Base-by-base conservation (phyloP, 106 monocot genomes). In the Phalaenopsis equestris region DNA sequence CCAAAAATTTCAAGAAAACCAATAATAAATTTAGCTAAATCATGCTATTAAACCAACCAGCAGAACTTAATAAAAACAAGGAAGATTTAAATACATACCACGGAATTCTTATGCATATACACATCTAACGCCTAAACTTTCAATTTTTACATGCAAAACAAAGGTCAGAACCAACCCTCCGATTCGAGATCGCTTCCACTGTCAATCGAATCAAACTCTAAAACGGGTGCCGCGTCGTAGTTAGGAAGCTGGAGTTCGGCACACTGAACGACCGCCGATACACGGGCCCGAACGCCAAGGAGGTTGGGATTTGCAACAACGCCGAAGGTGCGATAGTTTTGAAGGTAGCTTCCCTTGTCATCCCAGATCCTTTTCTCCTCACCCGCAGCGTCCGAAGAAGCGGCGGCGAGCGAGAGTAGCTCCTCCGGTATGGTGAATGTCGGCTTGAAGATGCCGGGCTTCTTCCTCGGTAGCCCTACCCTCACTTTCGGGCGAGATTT, bases 281-380 rank as follows among this genome's bases (percentile, higher is more conserved):
- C 91, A n/a, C 94, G 87, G 47, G 89, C 85, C 45, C 94, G 90
- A 39, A 86, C 92, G 30, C 98, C 82, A 42, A 94, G 89, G 73
- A 98, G 43, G 76, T 98, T 98, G 7, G 98, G 98, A 80, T 98
- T 98, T 16, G 92, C 67, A 75, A 97, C 90, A 68, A 97, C 89
- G n/a, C 97, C 97, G 80, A 97, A 97, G 56, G 92, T 41, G 17
- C 79, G 77, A 81, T 97, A 97, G 87, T 97, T 97, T 37, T 75
- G 65, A 74, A 97, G 77, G 79, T 94, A 88, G 78, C 88, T 92
- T 12, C 90, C 97, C 79, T 87, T 77, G 15, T 75, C 86, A 81
- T 94, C 87, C 94, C 94, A 94, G 46, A 77, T 49, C 30, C 11
- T 73, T 24, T 30, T 73, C 52, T 43, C 45, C 72, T 37, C 80